Evolutionary conservation across 169 alveolate genomes (phyloP), one percentile per base, ranked within the genome.

Genomic region (Eimeria acervulina): DNA sequence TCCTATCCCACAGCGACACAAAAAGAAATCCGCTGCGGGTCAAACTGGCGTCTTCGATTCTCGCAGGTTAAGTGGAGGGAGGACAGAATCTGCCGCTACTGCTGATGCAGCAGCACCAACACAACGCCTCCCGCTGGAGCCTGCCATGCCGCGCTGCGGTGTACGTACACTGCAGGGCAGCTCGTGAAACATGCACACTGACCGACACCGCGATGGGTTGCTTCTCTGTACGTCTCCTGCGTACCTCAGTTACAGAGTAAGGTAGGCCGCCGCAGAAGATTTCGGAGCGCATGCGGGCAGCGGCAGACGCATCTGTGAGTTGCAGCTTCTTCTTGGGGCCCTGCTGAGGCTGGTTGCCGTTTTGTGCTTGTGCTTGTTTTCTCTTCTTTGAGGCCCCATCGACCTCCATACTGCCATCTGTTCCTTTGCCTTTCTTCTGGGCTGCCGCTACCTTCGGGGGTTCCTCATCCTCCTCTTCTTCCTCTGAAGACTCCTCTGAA

Each of bases 221-320:
- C 59, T 17, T 1, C 59, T 51, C 6, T 51, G 59, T 51, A 17
- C 59, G 6, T 51, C 33, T 10, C 44, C 38, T 17, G 88, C 88
- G 40, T 61, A 98, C 96, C 72, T 98, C 99, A 2, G 99, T 98
- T 6, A 97, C 96, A 26, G 97, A 89, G 91, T 96, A 98, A 6
- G 99, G 99, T 5, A 98, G 95, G 72, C 98, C 98, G 19, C 99
- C 99, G 70, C 99, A 98, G 95, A 97, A 98, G 28, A 98, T 97
- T 61, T 98, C 98, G 92, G 96, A 90, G 36, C 98, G 95, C 93
- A 85, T 85, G 42, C 93, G 93, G 23, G 52, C 81, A 2, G 93
- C 80, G n/a, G 93, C 61, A 74, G 93, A 85, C 47, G 59, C 81
- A 23, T 92, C 98, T 40, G 96, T 96, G 36, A 90, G 96, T n/a